Evolutionary conservation across 441 rosid species (phyloP), one percentile per base, ranked within the genome.

Genomic region (Biscutella auriculata): DNA sequence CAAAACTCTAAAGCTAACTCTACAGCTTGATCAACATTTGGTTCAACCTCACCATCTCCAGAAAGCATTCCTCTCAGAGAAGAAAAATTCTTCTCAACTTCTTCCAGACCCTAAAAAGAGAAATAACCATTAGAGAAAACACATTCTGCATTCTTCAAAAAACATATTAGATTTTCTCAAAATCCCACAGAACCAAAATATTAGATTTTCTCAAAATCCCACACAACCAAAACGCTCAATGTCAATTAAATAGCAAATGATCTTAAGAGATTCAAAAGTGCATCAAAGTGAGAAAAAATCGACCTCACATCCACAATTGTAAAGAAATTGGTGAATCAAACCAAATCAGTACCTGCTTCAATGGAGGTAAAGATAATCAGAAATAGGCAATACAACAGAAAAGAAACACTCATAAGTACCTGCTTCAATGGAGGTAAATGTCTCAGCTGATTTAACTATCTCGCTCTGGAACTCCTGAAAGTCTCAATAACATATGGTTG

Each of bases 11-110:
- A 49, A 19, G 81, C 86, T 49, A 88, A 62, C 72, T 82, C 92
- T 12, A 76, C 77, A 69, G 81, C 87, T 50, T 88, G 97, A 43
- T 88, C 97, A 25, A 60, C 66, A 60, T 83, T 83, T 54, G 95
- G 90, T 53, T 88, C 98, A 68, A 61, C 76, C 74, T 88, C 98
- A 30, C 80, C 85, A 68, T 92, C 98, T 57, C 98, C 98, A 34
- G 84, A 70, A 29, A 92, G 79, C 87, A 92, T 80, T 65, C 77
- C 76, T 71, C 84, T 83, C 76, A 84, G 60, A 41, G 78, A 75
- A 35, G 71, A 75, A 57, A 86, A 75, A 70, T 92, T 88, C 88
- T 88, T 92, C 75, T 88, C 95, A 63, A 88, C 81, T 78, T 88
- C 98, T 69, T 92, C 98, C 72, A 79, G 42, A 50, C 97, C 97